phyloP scores from a whole-genome alignment of 164 flowering plant species.

The Piper betle region DNA sequence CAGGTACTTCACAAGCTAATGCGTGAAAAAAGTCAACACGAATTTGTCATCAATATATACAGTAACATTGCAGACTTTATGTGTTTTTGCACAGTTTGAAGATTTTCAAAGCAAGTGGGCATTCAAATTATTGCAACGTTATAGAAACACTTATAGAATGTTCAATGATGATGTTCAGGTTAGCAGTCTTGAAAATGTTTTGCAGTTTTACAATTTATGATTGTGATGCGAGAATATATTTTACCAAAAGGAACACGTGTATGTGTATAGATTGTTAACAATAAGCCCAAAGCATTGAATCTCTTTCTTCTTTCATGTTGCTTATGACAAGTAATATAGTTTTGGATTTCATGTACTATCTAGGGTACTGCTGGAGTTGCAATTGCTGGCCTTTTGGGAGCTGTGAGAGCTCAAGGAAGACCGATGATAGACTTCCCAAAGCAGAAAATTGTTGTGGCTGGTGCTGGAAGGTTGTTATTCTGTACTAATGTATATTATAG shows the following conservation, averaged over 20 bases:
- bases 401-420: slow-evolving; percentile 92
- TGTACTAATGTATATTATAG: too few species aligned
- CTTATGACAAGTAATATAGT: background rate
- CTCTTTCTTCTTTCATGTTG: background rate
- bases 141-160: slow-evolving; percentile 79
- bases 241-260: background rate
- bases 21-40: background rate
- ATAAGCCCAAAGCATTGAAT: background rate
- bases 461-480: slow-evolving; percentile 77
- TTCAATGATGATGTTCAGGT: slow-evolving; percentile 99
- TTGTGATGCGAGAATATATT: background rate
- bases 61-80: slow-evolving; percentile 5
- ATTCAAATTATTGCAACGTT: slow-evolving; percentile 86
- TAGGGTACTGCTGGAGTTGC: slow-evolving; percentile 99
- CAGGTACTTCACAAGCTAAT: slow-evolving; percentile 37
- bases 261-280: too few species aligned
- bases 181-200: background rate
- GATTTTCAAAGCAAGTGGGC: slow-evolving; percentile 99
- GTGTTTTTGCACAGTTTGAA: slow-evolving; percentile 56
- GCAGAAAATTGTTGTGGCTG: slow-evolving; percentile 94
- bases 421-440: slow-evolving; percentile 73
- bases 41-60: background rate
- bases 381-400: slow-evolving; percentile 85
- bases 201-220: background rate
- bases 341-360: background rate